Evolutionary conservation across 1,139 yeast species (phyloP), one percentile per base, ranked within the genome.

Genomic region (Casaregolazyma lundiana): DNA sequence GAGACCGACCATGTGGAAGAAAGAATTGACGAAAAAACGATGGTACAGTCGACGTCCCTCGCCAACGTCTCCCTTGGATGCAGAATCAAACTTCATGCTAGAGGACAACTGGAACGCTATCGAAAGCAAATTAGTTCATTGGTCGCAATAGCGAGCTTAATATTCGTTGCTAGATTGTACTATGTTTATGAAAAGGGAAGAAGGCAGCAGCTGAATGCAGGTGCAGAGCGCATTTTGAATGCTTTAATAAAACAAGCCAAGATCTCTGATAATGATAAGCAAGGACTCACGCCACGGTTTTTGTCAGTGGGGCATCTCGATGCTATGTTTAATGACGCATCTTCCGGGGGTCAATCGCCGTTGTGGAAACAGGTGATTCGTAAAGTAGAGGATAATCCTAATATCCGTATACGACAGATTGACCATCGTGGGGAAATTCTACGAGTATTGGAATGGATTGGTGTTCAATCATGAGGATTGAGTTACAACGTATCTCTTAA

Each of bases 371-470:
- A 69, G 38, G 83, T 89, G 2, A 72, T 75, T 43, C 65, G 66
- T 35, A 72, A 69, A 41, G 76, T 92, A 8, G 96, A 89, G 58
- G 66, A 68, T 45, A 84, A 87, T 57, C 68, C 82, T 29, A 82
- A 82, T 55, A 77, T 88, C 22, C 72, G 78, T 38, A 69, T 72
- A 39, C 72, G 78, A 43, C 76, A 81, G 51, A 66, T 78, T 51
- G 96, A 89, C 60, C 72, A 81, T 37, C 86, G 83, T 57, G 97
- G 97, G 4, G 96, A 88, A 56, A 84, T 88, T 51, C 79, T 84
- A 79, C 80, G 81, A 59, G 88, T 87, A 26, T 88, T 96, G 95
- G 88, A 87, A 60, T 89, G 96, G 96, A 73, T 82, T n/a, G 45
- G 45, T 9, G 38, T 18, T 35, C 22, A 35, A 15, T 19, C 22